Base-by-base conservation (phyloP, 495 filamentous ascomycete species). In the Aspergillus baeticus region DNA sequence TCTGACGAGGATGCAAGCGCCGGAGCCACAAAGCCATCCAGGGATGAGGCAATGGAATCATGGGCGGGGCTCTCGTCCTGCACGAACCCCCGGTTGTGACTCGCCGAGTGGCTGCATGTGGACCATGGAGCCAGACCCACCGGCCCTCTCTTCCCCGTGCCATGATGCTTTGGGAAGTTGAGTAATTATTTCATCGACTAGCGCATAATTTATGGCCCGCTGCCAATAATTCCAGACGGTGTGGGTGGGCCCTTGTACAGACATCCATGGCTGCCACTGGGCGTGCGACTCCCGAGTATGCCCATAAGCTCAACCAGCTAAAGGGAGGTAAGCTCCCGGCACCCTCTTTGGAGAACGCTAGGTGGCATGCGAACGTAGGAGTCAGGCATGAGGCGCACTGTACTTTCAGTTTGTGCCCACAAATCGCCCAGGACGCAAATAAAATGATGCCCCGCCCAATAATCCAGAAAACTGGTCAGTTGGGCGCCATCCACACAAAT, bases 71-170 rank as follows among this genome's bases (percentile, higher is more conserved):
- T 49, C 46, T 48, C n/a, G 55, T 57, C 61, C 54, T 62, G 64
- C 64, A 67, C 64, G 64, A 64, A 67, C 64, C 64, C 64, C 64
- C 62, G 59, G 64, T 48, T 63, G 64, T 67, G 64, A 67, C 64
- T 67, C 64, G 64, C 64, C 64, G 59, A 67, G 49, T 57, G 57
- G 59, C 64, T 64, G 59, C 64, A 60, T 55, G 59, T 63, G 64
- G 64, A 51, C 62, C 59, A 67, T 60, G 59, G 58, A 60, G 54
- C 54, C 51, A 36, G 59, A 59, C 56, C 63, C 55, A 59, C 55
- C 14, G 33, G 45, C 50, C 61, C 61, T 58, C 58, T 55, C 45
- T 60, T 63, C 64, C 62, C 64, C 64, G 64, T 67, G 64, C 61
- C 57, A 63, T 64, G 53, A 44, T 59, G 26, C 26, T 29, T 29